These are phyloP conservation scores for Dactylellina leptospora DNA, from an alignment of 2,329 filamentous ascomycete species.

Conservation along the genomic window DNA sequence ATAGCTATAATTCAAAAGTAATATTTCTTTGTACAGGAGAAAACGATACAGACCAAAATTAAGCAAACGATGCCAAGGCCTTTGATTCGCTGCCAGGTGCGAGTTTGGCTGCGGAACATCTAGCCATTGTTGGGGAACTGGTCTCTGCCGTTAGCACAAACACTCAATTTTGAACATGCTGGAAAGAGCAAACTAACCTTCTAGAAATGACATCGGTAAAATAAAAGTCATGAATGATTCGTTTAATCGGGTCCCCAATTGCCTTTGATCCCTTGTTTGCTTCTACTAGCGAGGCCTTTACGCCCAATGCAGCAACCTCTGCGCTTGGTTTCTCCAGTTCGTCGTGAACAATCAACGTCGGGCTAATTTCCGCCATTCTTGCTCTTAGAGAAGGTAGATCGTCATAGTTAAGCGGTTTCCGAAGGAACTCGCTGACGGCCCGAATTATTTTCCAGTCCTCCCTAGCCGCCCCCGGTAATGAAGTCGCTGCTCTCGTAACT, in stretches of 20 bases:
- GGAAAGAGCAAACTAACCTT: slow-evolving; percentile 70
- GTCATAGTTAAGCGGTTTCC: slow-evolving; percentile 86
- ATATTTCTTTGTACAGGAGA: slow-evolving; percentile 27
- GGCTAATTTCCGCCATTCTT: slow-evolving; percentile 94
- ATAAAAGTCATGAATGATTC: slow-evolving; percentile 94
- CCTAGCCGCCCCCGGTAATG: slow-evolving; percentile 84
- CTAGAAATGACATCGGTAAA: slow-evolving; percentile 97
- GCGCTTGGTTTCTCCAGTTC: slow-evolving; percentile 74
- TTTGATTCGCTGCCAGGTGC: slow-evolving; percentile 49
- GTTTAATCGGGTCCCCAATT: slow-evolving; percentile 78
- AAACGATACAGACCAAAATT: slow-evolving; percentile 12
- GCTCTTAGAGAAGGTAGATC: slow-evolving; percentile 88
- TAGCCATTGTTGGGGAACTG: slow-evolving; percentile 97
- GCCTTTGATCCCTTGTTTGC: slow-evolving; percentile 87
- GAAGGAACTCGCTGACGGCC: slow-evolving; percentile 89
- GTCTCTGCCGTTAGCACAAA: slow-evolving; percentile 51
- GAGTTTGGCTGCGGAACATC: slow-evolving; percentile 92
- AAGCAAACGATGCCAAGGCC: slow-evolving; percentile 49
- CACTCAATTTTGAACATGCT: slow-evolving; percentile 42
- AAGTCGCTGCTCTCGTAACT: slow-evolving; percentile 88
- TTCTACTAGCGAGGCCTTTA: slow-evolving; percentile 92
- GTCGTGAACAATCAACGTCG: slow-evolving; percentile 87
- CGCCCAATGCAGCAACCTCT: slow-evolving; percentile 58
- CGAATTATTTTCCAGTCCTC: slow-evolving; percentile 99
- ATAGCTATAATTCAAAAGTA: slow-evolving; percentile 1